Evolutionary conservation across 768 basidiomycete genomes (phyloP).

Genomic region (Solioccasus polychromus): DNA sequence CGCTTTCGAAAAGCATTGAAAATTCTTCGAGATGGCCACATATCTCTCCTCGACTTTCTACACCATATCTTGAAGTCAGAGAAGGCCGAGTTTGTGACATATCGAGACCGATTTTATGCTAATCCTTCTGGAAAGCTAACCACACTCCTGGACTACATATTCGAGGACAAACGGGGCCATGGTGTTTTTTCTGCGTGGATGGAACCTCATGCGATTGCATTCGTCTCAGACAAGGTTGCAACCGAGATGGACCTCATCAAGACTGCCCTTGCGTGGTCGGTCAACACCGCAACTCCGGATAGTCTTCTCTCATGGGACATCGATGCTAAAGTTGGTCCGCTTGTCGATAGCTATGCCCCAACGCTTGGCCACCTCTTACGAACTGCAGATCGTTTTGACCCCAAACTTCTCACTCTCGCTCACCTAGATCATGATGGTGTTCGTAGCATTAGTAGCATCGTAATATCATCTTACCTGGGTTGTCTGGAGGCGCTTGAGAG

Average conservation of each 20-base stretch:
- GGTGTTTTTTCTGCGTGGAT: background rate
- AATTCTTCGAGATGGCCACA: background rate
- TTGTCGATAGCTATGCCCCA: too few relatives aligned
- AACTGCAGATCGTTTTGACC: background rate
- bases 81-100: background rate
- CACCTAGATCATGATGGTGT: too few relatives aligned
- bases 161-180: background rate
- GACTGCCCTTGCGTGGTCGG: background rate
- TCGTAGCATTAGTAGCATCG: too few relatives aligned
- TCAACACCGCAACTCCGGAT: background rate
- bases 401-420: too few relatives aligned
- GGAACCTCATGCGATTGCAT: background rate
- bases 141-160: background rate
- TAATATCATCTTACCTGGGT: too few relatives aligned
- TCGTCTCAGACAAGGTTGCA: background rate
- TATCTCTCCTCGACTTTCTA: slow-evolving; percentile 2
- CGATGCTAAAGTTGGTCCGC: too few relatives aligned
- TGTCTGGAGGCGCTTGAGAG: too few relatives aligned
- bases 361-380: too few relatives aligned
- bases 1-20: background rate
- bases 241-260: background rate
- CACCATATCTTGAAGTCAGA: background rate
- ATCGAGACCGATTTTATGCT: background rate
- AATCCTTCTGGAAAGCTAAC: background rate
- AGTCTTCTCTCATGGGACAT: too few relatives aligned